Conservation (phyloP, 148 eudicot species). For the Diospyros lotus region DNA sequence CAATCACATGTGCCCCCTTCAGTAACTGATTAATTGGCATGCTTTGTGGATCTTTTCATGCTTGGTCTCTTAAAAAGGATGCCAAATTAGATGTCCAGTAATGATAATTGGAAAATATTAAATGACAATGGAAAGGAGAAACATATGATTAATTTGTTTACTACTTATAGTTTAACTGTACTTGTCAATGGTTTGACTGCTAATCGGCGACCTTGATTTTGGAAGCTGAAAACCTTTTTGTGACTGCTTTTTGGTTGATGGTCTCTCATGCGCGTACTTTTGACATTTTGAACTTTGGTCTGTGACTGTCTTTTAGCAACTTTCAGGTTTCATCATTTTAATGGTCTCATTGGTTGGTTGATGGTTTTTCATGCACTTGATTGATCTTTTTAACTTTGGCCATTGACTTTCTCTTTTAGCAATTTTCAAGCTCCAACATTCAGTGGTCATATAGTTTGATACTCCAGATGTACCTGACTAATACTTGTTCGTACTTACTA, state of each 20-base stretch:
- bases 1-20: constrained; percentile 7
- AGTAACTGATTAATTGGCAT: not conserved
- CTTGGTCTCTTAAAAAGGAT: not conserved
- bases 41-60: not conserved
- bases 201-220: not conserved
- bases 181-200: constrained; percentile 1
- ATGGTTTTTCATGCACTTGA: not conserved
- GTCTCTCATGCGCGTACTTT: not conserved
- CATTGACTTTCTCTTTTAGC: not conserved
- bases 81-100: not conserved
- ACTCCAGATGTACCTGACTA: not conserved
- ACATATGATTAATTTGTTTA: not conserved
- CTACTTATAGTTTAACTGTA: not conserved
- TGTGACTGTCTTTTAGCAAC: not conserved
- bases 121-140: not conserved
- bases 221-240: not conserved
- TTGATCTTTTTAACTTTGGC: not conserved
- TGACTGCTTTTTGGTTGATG: not conserved
- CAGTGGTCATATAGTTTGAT: not conserved
- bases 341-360: not conserved
- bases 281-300: not conserved
- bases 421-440: not conserved
- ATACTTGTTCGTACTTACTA: not conserved
- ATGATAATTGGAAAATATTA: not conserved
- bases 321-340: not conserved